Conservation (phyloP, 208 protist species). For the Herpetomonas samuelpessoai region DNA sequence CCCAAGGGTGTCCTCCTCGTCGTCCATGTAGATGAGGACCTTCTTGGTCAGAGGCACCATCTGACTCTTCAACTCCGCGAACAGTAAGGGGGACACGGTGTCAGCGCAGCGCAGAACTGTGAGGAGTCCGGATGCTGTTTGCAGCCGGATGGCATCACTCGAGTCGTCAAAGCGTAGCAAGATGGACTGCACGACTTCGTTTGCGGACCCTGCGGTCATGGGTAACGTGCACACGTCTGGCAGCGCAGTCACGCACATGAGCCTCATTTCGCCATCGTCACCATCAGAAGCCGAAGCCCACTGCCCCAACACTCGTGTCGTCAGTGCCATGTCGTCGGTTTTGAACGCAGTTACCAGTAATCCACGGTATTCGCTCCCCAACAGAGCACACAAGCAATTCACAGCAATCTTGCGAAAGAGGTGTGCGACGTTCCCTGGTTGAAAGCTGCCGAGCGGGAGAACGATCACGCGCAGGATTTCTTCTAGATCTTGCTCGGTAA, state of each 20-base stretch:
- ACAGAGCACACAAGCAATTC: conserved; percentile 67
- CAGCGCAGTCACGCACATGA: conserved; percentile 66
- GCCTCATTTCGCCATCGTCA: conserved; percentile 85
- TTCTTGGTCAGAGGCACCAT: conserved; percentile 68
- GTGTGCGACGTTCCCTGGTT: conserved; percentile 57
- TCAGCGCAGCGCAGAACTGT: conserved; percentile 20
- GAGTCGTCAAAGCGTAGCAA: conserved; percentile 82
- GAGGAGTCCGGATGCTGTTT: conserved; percentile 38
- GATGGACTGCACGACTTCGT: conserved; percentile 72
- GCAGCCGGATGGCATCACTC: conserved; percentile 60
- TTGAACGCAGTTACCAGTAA: conserved; percentile 21
- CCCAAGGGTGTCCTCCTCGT: conserved; percentile 65
- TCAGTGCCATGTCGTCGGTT: conserved; percentile 33
- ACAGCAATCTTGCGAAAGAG: conserved; percentile 87
- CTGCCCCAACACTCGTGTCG: conserved; percentile 39
- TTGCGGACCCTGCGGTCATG: conserved; percentile 46
- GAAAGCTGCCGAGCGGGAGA: conserved; percentile 59
- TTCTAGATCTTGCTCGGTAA: conserved; percentile 34
- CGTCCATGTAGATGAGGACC: conserved; percentile 83
- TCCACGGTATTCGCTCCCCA: conserved; percentile 23
- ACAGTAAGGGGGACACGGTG: conserved; percentile 22
- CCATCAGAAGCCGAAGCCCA: conserved; percentile 80
- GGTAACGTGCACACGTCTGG: conserved; percentile 48
- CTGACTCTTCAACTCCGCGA: conserved; percentile 64
- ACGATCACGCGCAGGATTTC: conserved; percentile 68